Evolutionary conservation across 306 rosid species (phyloP), one percentile per base, ranked within the genome.

Genomic region (Vachellia pachyceras): DNA sequence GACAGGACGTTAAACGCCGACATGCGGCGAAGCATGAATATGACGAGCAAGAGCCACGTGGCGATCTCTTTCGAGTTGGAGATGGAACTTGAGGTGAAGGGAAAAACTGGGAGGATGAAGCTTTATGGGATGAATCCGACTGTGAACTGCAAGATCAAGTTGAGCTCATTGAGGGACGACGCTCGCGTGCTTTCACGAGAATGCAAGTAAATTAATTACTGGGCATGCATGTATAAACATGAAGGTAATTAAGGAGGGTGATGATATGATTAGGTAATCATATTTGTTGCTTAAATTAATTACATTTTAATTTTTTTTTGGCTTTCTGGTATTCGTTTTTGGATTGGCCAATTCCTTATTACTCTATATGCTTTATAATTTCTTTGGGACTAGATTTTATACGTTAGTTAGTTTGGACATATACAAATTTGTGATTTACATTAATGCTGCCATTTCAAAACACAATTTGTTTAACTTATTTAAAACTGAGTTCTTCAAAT

Each of bases 71-170:
- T 81, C 39, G 64, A 58, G 73, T 65, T 89, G 77, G 65, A 72
- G 14, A 66, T 74, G 76, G 58, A 85, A 9, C 25, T 85, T 52
- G 50, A 66, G 13, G 78, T 85, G 39, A 85, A 54, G 75, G 70
- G 82, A 29, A 73, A 18, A 18, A 17, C 65, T 12, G 76, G 82
- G 46, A 5, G 61, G 5, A 1, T 84, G 6, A 75, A 73, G 83
- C 20, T 47, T 3, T 87, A 87, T 83, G 60, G 33, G 6, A 41
- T 60, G 65, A 44, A 81, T 5, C 47, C 46, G 4, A 52, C 71
- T 3, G 82, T 87, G 33, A 80, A 37, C 12, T 87, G 93, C 66
- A 35, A 35, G 2, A 61, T 89, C 46, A 60, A 55, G 87, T 73
- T 84, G 42, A 82, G 40, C 18, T 60, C 55, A 7, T 23, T 76